A percentile compares a stretch with the other conserved stretches of the same genome.
These are phyloP conservation scores for Trichosanthes truncata DNA, from an alignment of 306 rosid species.

Conservation along the genomic window DNA sequence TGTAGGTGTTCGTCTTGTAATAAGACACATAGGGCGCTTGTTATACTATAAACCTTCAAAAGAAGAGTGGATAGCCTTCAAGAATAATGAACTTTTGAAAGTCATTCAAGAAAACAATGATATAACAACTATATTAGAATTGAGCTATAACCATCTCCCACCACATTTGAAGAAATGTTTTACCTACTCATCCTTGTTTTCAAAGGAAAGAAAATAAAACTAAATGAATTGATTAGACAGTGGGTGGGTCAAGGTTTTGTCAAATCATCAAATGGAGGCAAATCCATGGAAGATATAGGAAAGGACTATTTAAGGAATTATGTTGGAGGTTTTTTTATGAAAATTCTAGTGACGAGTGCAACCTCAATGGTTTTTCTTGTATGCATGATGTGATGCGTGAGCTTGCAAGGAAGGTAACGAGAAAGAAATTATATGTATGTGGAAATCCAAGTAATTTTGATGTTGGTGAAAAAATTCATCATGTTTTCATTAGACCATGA, in stretches of 20 bases:
- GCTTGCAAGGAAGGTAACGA: conserved; percentile 23
- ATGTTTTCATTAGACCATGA: not conserved
- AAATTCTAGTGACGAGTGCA: not conserved
- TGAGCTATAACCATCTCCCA: conserved; percentile 23
- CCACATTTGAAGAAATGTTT: conserved; percentile 1
- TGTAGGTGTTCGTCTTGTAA: conserved; percentile 38
- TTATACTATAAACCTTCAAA: conserved; percentile 7
- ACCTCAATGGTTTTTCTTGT: not conserved
- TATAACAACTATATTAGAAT: conserved; percentile 20
- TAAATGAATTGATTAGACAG: conserved; percentile 12
- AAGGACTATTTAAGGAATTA: conserved; percentile 19
- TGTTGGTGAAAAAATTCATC: not conserved
- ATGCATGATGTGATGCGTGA: conserved; percentile 45
- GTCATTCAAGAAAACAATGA: not conserved
- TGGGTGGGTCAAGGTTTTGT: conserved; percentile 33
- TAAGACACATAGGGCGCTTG: conserved; percentile 25
- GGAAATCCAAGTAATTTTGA: not conserved
- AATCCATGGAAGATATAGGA: conserved; percentile 24
- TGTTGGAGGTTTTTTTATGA: conserved; percentile 33
- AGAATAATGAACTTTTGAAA: not conserved
- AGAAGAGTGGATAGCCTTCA: conserved; percentile 15
- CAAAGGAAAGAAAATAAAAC: conserved; percentile 12
- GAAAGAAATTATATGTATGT: too few relatives aligned
- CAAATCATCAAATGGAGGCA: not conserved
- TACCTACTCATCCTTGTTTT: conserved; percentile 26